Base-by-base conservation (phyloP, 495 filamentous ascomycete species). In the Penicillium pulvis region DNA sequence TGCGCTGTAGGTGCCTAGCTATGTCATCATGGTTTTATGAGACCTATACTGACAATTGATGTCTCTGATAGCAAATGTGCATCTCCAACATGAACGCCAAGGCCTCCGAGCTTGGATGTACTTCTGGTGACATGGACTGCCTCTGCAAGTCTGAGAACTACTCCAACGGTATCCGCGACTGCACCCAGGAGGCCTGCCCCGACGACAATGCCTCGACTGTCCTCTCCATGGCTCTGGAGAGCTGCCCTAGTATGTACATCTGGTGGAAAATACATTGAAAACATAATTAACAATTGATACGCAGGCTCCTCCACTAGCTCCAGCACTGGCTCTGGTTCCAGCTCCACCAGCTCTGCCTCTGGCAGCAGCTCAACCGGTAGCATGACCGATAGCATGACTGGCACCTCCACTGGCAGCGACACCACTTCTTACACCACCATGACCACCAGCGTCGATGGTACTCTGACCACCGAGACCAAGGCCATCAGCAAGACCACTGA, bases 91-190 rank as follows among this genome's bases (percentile, higher is more conserved):
- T 94, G 89, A 74, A 87, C 59, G 71, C 56, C 56, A 78, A 85
- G 76, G 85, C 87, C 53, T 58, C 62, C 11, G 63, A 75, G 8
- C 79, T 92, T 56, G 83, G 83, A 51, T 96, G 91, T 75, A 28
- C 57, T 2, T 33, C 63, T 14, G 73, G 75, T 53, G 83, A 92
- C 71, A 53, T 81, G 36, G 64, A 66, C 39, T 96, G 91, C 79
- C 83, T 93, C 47, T 96, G 91, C 83, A 79, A 75, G 42, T 82
- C 83, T 58, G 49, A 64, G 39, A 66, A 91, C 81, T 95, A 92
- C 73, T 70, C 72, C 58, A 89, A 85, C 66, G 91, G 91, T 67
- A 78, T 96, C 58, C 87, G 84, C 48, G 91, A 96, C 76, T 96
- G 91, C 81, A 83, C 89, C 51, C 71, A 76, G 55, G 71, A 88